phyloP scores from a whole-genome alignment of 495 filamentous ascomycete genomes.

The Trichoderma gamsii region DNA sequence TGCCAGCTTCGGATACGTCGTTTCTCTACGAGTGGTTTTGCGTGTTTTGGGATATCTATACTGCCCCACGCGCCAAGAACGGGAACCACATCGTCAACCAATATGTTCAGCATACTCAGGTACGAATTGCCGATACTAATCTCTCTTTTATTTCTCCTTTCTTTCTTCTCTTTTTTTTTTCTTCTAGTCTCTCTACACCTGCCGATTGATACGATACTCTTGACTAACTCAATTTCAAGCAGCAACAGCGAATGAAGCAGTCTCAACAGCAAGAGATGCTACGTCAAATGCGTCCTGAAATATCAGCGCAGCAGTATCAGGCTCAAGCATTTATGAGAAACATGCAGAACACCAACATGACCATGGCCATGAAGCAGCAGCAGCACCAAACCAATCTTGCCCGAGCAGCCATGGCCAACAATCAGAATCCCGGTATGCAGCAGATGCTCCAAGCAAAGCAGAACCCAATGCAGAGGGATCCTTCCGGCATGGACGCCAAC shows the following conservation, averaged over 20 bases:
- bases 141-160: too few species aligned
- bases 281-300: conserved; percentile 56
- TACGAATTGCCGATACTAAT: conserved; percentile 36
- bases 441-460: conserved; percentile 60
- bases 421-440: conserved; percentile 63
- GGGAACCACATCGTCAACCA: conserved; percentile 49
- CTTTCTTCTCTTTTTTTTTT: not conserved
- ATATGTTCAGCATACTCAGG: conserved; percentile 77
- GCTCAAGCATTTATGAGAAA: conserved; percentile 49
- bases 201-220: conserved; percentile 13
- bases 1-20: conserved; percentile 57
- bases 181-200: conserved; percentile 17
- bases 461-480: conserved; percentile 76
- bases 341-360: conserved; percentile 45
- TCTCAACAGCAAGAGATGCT: conserved; percentile 63
- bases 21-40: conserved; percentile 95
- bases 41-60: conserved; percentile 92
- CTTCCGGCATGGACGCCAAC: conserved; percentile 82
- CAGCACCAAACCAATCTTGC: conserved; percentile 46
- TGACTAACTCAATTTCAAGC: conserved; percentile 33
- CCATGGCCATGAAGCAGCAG: conserved; percentile 33
- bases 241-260: conserved; percentile 61
- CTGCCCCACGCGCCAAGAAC: conserved; percentile 63
- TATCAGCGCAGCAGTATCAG: conserved; percentile 39
- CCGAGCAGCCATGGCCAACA: conserved; percentile 73